These are phyloP conservation scores for Taphrina populina DNA, from an alignment of 1,139 yeast species.

Conservation along the genomic window DNA sequence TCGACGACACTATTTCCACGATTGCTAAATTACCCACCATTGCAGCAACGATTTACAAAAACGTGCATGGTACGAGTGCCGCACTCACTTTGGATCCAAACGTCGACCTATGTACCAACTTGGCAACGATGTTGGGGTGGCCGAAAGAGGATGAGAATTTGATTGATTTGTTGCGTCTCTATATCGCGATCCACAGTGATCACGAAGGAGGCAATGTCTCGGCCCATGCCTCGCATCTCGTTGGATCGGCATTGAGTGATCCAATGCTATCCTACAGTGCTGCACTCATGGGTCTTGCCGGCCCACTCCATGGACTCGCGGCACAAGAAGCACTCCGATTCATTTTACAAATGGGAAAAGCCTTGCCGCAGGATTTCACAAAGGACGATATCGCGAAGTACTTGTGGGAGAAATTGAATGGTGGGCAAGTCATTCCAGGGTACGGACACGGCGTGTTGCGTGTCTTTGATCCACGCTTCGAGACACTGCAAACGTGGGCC, in stretches of 20 bases:
- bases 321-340: slow-evolving; percentile 98
- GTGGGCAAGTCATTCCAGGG: slow-evolving; percentile 97
- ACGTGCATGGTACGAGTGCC: slow-evolving; percentile 68
- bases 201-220: slow-evolving; percentile 99
- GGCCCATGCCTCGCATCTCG: slow-evolving; percentile 94
- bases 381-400: slow-evolving; percentile 82
- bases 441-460: slow-evolving; percentile 97
- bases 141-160: slow-evolving; percentile 70
- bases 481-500: slow-evolving; percentile 97
- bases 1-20: slow-evolving; percentile 63
- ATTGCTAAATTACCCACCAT: slow-evolving; percentile 66
- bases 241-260: slow-evolving; percentile 92
- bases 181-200: slow-evolving; percentile 94
- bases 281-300: slow-evolving; percentile 96
- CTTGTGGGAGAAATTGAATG: slow-evolving; percentile 88
- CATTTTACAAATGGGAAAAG: slow-evolving; percentile 79
- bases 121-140: slow-evolving; percentile 81
- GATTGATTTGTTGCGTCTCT: slow-evolving; percentile 88
- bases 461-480: slow-evolving; percentile 97
- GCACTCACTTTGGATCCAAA: slow-evolving; percentile 45
- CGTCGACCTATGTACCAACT: slow-evolving; percentile 92
- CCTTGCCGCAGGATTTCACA: slow-evolving; percentile 71
- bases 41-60: slow-evolving; percentile 66
- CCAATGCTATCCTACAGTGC: slow-evolving; percentile 94
- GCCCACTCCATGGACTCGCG: slow-evolving; percentile 93